Evolutionary conservation across 169 alveolate species (phyloP).

Genomic region (Plasmodium coatneyi): DNA sequence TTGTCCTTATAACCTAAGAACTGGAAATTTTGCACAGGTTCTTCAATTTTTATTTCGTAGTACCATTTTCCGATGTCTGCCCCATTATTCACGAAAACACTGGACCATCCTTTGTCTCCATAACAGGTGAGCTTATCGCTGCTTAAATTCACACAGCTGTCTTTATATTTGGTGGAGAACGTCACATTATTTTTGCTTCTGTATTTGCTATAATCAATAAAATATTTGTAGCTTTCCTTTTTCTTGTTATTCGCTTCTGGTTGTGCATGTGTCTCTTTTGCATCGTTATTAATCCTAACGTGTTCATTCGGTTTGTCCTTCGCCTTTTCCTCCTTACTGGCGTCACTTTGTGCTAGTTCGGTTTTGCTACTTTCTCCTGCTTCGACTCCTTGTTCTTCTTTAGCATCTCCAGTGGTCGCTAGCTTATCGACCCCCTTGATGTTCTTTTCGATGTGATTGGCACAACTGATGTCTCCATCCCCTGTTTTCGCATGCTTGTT

Average conservation of each 20-base stretch:
- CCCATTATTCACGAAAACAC: constrained; percentile 72
- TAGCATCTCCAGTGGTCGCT: not conserved
- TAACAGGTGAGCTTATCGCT: constrained; percentile 68
- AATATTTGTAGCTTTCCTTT: constrained; percentile 52
- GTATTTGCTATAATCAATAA: constrained; percentile 53
- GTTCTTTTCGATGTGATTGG: not conserved
- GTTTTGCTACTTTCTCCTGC: not conserved
- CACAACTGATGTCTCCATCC: not conserved
- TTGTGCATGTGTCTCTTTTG: not conserved
- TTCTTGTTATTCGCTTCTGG: constrained; percentile 2
- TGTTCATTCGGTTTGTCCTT: not conserved
- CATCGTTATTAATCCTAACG: not conserved
- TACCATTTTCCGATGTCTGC: constrained; percentile 78
- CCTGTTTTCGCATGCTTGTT: not conserved
- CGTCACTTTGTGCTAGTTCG: not conserved
- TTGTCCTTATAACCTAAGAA: constrained; percentile 53
- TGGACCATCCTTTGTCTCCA: constrained; percentile 76
- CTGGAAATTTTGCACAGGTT: constrained; percentile 47
- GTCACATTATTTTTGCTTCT: constrained; percentile 49
- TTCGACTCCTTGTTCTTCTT: not conserved
- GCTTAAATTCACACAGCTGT: constrained; percentile 50
- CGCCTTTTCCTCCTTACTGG: not conserved
- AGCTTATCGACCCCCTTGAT: not conserved
- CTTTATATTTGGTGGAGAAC: constrained; percentile 71
- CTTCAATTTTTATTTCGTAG: constrained; percentile 79